Evolutionary conservation across 2,329 filamentous ascomycete genomes (phyloP), one percentile per base, ranked within the genome.

Genomic region (Verticillium nubilum): DNA sequence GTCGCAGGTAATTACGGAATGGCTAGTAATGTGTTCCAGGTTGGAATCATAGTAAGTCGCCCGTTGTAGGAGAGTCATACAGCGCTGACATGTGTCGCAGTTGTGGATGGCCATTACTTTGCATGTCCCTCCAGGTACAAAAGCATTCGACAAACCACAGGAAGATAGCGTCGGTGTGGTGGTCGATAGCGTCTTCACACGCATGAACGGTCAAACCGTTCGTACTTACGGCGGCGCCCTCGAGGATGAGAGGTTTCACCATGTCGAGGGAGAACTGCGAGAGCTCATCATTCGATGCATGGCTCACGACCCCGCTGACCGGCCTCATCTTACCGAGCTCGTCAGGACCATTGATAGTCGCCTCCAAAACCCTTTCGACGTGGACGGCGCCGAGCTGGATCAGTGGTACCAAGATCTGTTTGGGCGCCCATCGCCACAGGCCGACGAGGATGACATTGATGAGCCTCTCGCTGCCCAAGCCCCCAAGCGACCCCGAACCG

Each of bases 231-330:
- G 62, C n/a, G 54, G 47, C 28, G 58, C 58, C 53, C 56, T 63
- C 13, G 52, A 58, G 29, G 27, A 57, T 10, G 37, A 28, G 17
- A 26, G 53, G 4, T 66, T 60, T 29, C 9, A 13, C 6, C 15
- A 42, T 4, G 37, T 69, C 15, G 70, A 72, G 13, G 2, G n/a
- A 1, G 56, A 65, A 7, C 58, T 73, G 5, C 65, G 62, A 27
- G 59, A 67, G 2, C 56, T 64, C 3, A 29, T 73, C 25, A 56
- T 62, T 35, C 61, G 57, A 12, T 73, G 71, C 58, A 58, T 69
- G 59, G 66, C 62, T 28, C 63, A 70, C 15, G 54, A 61, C 2
- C 72, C 71, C 0, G 13, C 47, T 25, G 63, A 69, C 5, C 68
- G 72, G 0, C 71, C 72, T 7, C 52, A 25, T 4, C 60, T 72